phyloP scores from a whole-genome alignment of 1,284 basidiomycete genomes.

The Marasmius tenuissimus region DNA sequence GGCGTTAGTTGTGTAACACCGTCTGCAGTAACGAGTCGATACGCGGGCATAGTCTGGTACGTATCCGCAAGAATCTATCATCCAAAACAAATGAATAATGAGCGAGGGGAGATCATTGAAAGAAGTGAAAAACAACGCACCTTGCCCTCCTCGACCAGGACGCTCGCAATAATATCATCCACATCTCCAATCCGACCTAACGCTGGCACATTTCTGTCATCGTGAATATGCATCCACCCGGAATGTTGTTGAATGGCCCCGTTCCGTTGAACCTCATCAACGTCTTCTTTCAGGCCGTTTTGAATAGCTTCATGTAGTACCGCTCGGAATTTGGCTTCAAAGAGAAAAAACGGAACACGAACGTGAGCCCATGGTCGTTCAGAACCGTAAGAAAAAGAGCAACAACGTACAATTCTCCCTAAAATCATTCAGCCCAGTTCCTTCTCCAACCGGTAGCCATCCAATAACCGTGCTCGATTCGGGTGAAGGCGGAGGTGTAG shows the following conservation, averaged over 20 bases:
- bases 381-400: background rate
- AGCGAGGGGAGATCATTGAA: background rate
- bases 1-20: constrained; percentile 65
- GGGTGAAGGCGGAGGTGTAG: constrained; percentile 39
- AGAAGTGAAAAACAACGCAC: constrained; percentile 31
- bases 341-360: background rate
- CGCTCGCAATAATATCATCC: constrained; percentile 77
- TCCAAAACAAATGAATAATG: background rate
- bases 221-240: constrained; percentile 86
- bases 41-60: constrained; percentile 79
- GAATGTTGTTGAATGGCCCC: constrained; percentile 62
- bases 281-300: constrained; percentile 49
- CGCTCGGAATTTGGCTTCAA: constrained; percentile 54
- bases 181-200: constrained; percentile 73
- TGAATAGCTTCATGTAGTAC: constrained; percentile 61
- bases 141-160: constrained; percentile 68
- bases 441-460: constrained; percentile 63
- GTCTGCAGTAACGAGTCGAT: constrained; percentile 71
- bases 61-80: constrained; percentile 64
- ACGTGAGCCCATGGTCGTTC: background rate
- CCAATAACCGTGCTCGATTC: constrained; percentile 61
- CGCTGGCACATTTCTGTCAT: constrained; percentile 69
- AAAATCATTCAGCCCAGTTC: constrained; percentile 67
- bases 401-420: constrained; percentile 58
- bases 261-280: constrained; percentile 66